Base-by-base conservation (phyloP, 352 stramenopile genomes). In the Globisporangium cylindrosporum region DNA sequence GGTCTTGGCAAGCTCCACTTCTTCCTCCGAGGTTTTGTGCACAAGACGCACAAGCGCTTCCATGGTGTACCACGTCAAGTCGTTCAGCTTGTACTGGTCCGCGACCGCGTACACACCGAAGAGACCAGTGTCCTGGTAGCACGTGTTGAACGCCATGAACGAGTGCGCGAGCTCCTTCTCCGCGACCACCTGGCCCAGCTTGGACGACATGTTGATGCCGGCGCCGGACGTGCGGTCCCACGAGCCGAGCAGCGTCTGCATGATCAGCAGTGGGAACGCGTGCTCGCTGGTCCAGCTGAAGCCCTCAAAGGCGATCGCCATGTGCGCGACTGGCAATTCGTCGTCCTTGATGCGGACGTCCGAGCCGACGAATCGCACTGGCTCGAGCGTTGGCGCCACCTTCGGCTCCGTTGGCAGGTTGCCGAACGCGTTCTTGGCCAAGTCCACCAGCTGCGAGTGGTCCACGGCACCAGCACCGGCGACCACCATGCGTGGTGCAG, bases 121-220 rank as follows among this genome's bases (percentile, higher is more conserved):
- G 38, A 99, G 89, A 68, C 98, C 98, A 46, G 97, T 99, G 81
- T 99, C 98, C 84, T 99, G 99, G 91, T 99, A 99, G 86, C 95
- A 99, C 67, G 97, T 99, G 89, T 99, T 99, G 88, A 99, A 99
- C 32, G 97, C 98, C 77, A 97, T 98, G 82, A 99, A 97, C 59
- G 90, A 98, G 86, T 99, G 97, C 49, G 96, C 97, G 38, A 98
- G 84, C 77, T 99, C 96, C 75, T 98, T 91, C 73, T 97, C 84
- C 14, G 97, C 97, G 8, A 99, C 86, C 69, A 97, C 93, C 81
- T 99, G 92, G 66, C 97, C 98, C n/a, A 99, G 82, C 73, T 97
- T 96, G 41, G 91, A 98, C 64, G 94, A 95, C 75, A 97, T 96
- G 82, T 98, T 99, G 76, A 97, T 91, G 67, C 96, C 96, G 49